These are phyloP conservation scores for Carex littledalei DNA, from an alignment of 176 grass and related monocot genomes.

Conservation along the genomic window DNA sequence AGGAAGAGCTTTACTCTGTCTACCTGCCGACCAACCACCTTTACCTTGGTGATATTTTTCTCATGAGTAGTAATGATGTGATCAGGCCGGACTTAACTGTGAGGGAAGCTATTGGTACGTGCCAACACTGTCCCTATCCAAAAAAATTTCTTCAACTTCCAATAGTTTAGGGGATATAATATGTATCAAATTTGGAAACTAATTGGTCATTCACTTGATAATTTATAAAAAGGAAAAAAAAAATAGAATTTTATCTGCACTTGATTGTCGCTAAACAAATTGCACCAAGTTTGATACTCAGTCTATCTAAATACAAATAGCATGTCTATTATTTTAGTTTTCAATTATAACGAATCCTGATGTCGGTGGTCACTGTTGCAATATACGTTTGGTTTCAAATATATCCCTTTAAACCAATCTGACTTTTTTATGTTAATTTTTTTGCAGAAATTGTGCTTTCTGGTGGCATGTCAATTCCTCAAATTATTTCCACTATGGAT, in stretches of 20 bases:
- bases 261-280: not conserved
- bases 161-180: not conserved
- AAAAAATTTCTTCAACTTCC: not conserved
- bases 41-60: constrained; percentile 68
- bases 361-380: not conserved
- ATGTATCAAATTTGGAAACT: not conserved
- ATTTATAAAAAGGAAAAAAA: not conserved
- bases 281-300: not conserved
- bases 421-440: not conserved
- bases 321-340: not conserved
- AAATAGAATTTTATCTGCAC: not conserved
- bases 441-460: constrained; percentile 64
- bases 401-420: not conserved
- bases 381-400: not conserved
- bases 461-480: constrained; percentile 61
- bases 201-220: not conserved
- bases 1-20: constrained; percentile 55
- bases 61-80: constrained; percentile 46
- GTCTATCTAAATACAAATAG: not conserved
- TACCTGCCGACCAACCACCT: constrained; percentile 79
- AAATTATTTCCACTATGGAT: constrained; percentile 43
- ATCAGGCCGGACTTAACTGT: constrained; percentile 59
- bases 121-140: not conserved
- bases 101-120: constrained; percentile 66
- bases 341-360: not conserved